A percentile compares a stretch with the other conserved stretches of the same genome.
These are phyloP conservation scores for Pseudonectria buxi DNA, from an alignment of 2,329 filamentous ascomycete genomes.

Conservation along the genomic window DNA sequence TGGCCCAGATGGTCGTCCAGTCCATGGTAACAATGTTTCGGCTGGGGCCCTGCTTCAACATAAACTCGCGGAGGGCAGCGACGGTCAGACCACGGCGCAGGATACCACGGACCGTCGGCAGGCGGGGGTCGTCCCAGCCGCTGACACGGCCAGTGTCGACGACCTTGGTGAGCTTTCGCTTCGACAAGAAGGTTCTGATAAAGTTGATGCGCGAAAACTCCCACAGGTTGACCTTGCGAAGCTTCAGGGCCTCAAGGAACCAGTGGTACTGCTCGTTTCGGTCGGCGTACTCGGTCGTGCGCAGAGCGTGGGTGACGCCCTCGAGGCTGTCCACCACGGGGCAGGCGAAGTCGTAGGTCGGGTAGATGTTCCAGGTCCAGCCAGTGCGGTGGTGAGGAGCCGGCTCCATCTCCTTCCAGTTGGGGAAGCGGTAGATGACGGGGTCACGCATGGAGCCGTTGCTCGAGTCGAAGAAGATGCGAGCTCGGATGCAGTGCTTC, in stretches of 20 bases:
- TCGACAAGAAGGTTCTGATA: conserved; percentile 73
- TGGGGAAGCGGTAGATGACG: conserved; percentile 88
- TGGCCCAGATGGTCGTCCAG: conserved; percentile 67
- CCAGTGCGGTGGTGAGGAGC: conserved; percentile 69
- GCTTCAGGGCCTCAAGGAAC: conserved; percentile 68
- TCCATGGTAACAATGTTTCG: conserved; percentile 81
- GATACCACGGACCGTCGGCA: conserved; percentile 79
- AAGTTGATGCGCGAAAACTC: conserved; percentile 83
- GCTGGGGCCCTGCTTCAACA: conserved; percentile 75
- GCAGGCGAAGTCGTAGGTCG: conserved; percentile 81
- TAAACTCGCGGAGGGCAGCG: conserved; percentile 73
- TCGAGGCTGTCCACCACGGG: conserved; percentile 75
- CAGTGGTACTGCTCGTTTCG: conserved; percentile 82
- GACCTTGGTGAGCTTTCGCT: conserved; percentile 79
- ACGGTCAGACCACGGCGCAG: conserved; percentile 73
- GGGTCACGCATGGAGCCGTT: conserved; percentile 97
- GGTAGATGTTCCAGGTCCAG: conserved; percentile 75
- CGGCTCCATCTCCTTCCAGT: conserved; percentile 43
- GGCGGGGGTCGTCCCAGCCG: conserved; percentile 82
- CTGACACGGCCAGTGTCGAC: conserved; percentile 69
- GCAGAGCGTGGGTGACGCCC: conserved; percentile 75
- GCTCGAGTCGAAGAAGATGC: conserved; percentile 82
- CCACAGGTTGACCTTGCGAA: conserved; percentile 77
- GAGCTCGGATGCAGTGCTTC: conserved; percentile 88
- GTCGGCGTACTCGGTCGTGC: conserved; percentile 83